These are phyloP conservation scores for Cryptococcus depauperatus DNA, from an alignment of 1,284 basidiomycete genomes.

Conservation along the genomic window DNA sequence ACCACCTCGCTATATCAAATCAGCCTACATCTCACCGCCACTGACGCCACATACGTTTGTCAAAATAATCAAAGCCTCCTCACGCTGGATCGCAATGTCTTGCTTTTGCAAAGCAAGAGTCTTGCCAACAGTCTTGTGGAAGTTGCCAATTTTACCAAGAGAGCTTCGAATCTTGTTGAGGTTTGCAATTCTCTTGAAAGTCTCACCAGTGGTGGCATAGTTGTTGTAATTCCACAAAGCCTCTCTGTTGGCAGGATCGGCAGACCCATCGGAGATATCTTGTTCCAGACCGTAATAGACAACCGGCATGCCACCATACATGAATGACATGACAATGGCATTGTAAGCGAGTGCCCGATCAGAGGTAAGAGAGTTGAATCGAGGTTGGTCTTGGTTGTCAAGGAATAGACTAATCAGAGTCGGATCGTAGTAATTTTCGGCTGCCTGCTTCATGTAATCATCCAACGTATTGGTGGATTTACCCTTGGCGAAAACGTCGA, in stretches of 20 bases:
- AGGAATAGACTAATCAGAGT: conserved; percentile 63
- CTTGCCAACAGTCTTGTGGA: conserved; percentile 48
- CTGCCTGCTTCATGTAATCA: conserved; percentile 52
- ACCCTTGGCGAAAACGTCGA: conserved; percentile 11
- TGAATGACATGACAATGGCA: conserved; percentile 57
- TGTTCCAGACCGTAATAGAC: conserved; percentile 64
- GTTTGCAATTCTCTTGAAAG: conserved; percentile 55
- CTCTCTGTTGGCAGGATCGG: conserved; percentile 57
- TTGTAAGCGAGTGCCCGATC: conserved; percentile 45
- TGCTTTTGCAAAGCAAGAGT: conserved; percentile 53
- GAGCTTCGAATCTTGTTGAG: conserved; percentile 65
- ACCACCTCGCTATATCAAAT: conserved; percentile 15
- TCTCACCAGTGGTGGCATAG: conserved; percentile 41
- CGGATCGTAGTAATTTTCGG: conserved; percentile 45
- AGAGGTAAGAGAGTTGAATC: conserved; percentile 55
- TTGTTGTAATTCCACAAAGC: conserved; percentile 66
- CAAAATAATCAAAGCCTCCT: conserved; percentile 56
- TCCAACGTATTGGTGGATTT: conserved; percentile 53
- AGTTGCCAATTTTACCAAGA: conserved; percentile 46
- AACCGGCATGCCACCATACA: conserved; percentile 54
- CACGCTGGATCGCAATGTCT: conserved; percentile 61
- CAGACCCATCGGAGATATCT: conserved; percentile 43
- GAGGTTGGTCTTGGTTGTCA: conserved; percentile 69
- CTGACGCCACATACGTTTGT: conserved; percentile 54
- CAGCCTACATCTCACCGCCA: conserved; percentile 3